phyloP scores from a whole-genome alignment of 306 rosid genomes.

The Neltuma alba region DNA sequence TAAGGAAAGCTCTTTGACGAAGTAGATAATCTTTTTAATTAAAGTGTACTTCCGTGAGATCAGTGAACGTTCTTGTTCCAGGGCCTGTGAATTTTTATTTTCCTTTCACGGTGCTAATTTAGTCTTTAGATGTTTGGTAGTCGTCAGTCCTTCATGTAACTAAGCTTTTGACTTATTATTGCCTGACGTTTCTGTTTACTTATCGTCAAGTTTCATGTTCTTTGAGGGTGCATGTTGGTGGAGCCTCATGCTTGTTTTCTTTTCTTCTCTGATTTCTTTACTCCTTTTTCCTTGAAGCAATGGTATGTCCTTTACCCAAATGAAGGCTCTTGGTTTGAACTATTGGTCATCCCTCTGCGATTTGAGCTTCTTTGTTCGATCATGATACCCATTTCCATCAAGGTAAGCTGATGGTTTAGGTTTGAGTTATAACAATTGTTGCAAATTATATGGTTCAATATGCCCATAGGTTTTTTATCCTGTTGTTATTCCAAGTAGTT shows the following conservation, averaged over 20 bases:
- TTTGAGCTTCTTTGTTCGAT: constrained; percentile 98
- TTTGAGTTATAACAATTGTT: constrained; percentile 26
- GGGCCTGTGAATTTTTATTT: not conserved
- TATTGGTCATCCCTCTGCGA: constrained; percentile 92
- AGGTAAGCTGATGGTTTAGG: constrained; percentile 58
- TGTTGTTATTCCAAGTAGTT: constrained; percentile 22
- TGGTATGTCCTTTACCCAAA: constrained; percentile 93
- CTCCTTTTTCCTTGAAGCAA: constrained; percentile 53
- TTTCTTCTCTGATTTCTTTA: not conserved
- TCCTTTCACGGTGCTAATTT: constrained; percentile 21
- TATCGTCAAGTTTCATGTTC: constrained; percentile 34
- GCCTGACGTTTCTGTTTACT: constrained; percentile 9
- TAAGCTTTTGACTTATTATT: constrained; percentile 20
- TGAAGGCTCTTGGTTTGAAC: constrained; percentile 96
- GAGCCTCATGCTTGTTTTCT: constrained; percentile 8
- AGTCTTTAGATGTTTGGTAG: not conserved
- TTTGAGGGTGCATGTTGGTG: constrained; percentile 30
- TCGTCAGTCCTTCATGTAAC: constrained; percentile 9
- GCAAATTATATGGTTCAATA: constrained; percentile 24
- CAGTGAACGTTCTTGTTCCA: no score
- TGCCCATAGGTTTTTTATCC: constrained; percentile 15
- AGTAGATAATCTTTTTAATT: no score
- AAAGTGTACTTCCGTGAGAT: no score
- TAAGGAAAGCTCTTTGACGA: no score
- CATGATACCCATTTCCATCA: constrained; percentile 99